A percentile compares a stretch with the other conserved stretches of the same genome.
Evolutionary conservation across 306 rosid species (phyloP).

Genomic region (Echinosophora koreensis): DNA sequence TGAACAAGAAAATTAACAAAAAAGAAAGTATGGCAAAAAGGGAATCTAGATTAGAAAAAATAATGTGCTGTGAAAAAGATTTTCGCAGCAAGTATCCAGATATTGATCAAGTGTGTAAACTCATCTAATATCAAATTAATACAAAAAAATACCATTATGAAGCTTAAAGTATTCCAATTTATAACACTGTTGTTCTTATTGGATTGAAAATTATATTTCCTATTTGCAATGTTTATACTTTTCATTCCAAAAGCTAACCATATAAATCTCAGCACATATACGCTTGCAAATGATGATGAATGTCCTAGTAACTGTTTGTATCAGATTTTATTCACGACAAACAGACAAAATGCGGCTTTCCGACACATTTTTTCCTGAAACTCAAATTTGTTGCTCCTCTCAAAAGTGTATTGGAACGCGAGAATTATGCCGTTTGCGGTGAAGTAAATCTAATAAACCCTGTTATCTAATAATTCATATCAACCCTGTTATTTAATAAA

Average conservation of each 20-base stretch:
- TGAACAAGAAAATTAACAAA: constrained; percentile 3
- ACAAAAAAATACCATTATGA: background rate
- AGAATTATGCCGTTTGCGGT: too few relatives aligned
- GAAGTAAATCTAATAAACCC: too few relatives aligned
- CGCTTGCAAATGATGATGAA: constrained; percentile 1
- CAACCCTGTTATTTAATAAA: background rate
- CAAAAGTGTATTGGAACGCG: too few relatives aligned
- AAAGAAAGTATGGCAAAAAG: background rate
- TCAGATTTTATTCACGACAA: too few relatives aligned
- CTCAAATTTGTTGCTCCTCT: too few relatives aligned
- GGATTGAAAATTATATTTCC: background rate
- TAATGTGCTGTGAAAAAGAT: constrained; percentile 6
- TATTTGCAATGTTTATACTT: background rate
- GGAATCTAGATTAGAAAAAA: background rate
- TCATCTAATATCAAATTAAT: background rate
- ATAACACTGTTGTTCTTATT: background rate
- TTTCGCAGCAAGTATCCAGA: background rate
- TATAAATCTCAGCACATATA: constrained; percentile 8
- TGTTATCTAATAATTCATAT: background rate
- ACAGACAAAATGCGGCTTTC: too few relatives aligned
- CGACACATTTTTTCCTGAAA: too few relatives aligned
- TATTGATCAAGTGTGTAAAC: background rate
- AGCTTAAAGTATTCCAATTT: background rate
- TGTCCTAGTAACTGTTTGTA: background rate
- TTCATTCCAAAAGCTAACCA: constrained; percentile 25